These are phyloP conservation scores for Emmonsiellopsis sp. DNA, from an alignment of 2,329 filamentous ascomycete species.

Conservation along the genomic window DNA sequence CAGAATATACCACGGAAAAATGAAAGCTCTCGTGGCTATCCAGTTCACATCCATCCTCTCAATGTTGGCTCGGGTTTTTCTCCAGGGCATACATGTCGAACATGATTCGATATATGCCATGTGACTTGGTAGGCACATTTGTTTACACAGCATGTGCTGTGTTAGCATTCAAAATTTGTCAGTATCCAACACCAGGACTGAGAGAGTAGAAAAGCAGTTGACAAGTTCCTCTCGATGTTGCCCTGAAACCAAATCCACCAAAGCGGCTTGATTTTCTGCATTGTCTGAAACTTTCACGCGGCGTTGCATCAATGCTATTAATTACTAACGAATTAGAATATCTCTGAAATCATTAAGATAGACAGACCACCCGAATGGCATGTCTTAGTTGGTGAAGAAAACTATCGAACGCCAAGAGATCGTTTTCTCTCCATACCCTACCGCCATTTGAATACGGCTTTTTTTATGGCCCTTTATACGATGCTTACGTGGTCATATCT, in stretches of 20 bases:
- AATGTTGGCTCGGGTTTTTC: neutral
- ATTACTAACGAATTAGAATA: neutral
- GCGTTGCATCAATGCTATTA: neutral
- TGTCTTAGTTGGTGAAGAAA: neutral
- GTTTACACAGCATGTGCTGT: constrained; percentile 1
- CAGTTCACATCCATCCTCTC: neutral
- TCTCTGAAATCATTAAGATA: neutral
- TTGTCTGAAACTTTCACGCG: neutral
- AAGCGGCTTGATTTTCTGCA: neutral
- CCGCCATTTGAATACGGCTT: neutral
- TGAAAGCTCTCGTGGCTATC: neutral
- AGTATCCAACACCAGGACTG: neutral
- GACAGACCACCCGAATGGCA: neutral
- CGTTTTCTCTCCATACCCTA: neutral
- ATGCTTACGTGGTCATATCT: neutral
- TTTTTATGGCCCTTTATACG: neutral
- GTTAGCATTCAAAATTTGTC: neutral
- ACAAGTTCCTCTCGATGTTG: neutral
- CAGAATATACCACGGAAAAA: neutral
- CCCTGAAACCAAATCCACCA: neutral
- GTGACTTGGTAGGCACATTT: constrained; percentile 1
- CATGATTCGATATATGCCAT: constrained; percentile 2
- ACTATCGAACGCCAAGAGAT: neutral
- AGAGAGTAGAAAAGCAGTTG: neutral
- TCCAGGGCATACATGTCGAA: neutral